Conservation (phyloP, 2,329 filamentous ascomycete genomes). For the Claviceps purpurea region DNA sequence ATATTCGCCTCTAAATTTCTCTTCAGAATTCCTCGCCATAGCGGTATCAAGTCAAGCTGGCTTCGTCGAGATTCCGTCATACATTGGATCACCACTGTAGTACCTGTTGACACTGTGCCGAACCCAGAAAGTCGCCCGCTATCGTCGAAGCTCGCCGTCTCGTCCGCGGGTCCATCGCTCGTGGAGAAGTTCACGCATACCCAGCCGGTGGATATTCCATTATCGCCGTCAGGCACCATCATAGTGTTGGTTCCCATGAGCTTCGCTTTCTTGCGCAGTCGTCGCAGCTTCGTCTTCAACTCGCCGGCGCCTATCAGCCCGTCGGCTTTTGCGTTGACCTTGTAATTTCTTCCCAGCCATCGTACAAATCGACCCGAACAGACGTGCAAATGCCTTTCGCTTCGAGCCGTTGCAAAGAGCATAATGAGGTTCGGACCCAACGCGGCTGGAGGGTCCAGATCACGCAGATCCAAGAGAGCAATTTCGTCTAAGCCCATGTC, state of each 20-base stretch:
- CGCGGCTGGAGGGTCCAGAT: conserved; percentile 73
- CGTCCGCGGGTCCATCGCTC: conserved; percentile 41
- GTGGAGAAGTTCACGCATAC: conserved; percentile 83
- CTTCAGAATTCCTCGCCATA: conserved; percentile 34
- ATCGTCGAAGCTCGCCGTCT: conserved; percentile 31
- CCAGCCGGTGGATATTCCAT: conserved; percentile 88
- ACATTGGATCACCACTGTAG: conserved; percentile 43
- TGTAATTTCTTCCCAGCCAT: conserved; percentile 64
- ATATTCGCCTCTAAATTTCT: conserved; percentile 19
- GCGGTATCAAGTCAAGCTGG: conserved; percentile 38
- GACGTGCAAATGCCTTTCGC: conserved; percentile 85
- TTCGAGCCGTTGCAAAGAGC: conserved; percentile 82
- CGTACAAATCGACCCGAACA: conserved; percentile 80
- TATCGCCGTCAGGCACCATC: conserved; percentile 53
- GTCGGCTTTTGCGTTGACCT: conserved; percentile 66
- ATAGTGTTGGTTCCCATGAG: conserved; percentile 61
- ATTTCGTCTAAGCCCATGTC: conserved; percentile 80
- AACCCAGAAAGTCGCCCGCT: conserved; percentile 62
- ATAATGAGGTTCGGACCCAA: conserved; percentile 83
- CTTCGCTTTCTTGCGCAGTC: conserved; percentile 70
- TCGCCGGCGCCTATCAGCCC: conserved; percentile 83
- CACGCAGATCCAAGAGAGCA: conserved; percentile 66
- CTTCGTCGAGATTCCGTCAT: conserved; percentile 39
- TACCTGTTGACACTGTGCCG: conserved; percentile 37
- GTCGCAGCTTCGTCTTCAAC: conserved; percentile 70